Conservation (phyloP, 2,329 filamentous ascomycete species). For the Talaromyces sp. region DNA sequence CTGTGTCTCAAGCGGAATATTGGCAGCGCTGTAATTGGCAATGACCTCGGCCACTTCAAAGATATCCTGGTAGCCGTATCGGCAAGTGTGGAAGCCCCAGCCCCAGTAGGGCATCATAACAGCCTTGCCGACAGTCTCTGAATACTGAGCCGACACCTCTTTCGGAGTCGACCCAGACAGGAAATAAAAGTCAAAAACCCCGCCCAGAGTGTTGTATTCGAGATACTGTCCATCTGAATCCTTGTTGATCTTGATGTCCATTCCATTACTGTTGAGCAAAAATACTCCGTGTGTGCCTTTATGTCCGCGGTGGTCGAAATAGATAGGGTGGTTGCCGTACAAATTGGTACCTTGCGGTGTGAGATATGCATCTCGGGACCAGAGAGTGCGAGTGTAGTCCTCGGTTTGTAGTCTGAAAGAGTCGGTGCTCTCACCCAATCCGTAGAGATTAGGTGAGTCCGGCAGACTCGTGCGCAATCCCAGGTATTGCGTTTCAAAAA, state of each 20-base stretch:
- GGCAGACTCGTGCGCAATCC: slow-evolving; percentile 66
- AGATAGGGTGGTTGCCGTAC: slow-evolving; percentile 70
- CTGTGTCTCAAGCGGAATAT: slow-evolving; percentile 40
- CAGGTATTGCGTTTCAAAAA: slow-evolving; percentile 76
- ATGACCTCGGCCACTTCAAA: slow-evolving; percentile 40
- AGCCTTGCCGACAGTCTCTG: slow-evolving; percentile 51
- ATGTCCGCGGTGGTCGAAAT: slow-evolving; percentile 61
- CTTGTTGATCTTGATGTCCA: slow-evolving; percentile 70
- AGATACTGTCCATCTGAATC: slow-evolving; percentile 59
- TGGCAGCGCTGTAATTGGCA: slow-evolving; percentile 36
- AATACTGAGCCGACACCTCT: slow-evolving; percentile 55
- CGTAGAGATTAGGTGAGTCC: slow-evolving; percentile 64
- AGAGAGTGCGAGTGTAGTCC: slow-evolving; percentile 64
- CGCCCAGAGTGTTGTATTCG: slow-evolving; percentile 74
- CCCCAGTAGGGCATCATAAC: slow-evolving; percentile 61
- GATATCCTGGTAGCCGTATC: slow-evolving; percentile 55
- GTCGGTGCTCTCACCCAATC: slow-evolving; percentile 72
- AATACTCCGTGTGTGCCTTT: slow-evolving; percentile 59
- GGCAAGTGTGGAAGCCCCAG: slow-evolving; percentile 58
- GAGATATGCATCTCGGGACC: slow-evolving; percentile 61
- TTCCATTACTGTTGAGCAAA: slow-evolving; percentile 66
- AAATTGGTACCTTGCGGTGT: slow-evolving; percentile 59
- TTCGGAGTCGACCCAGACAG: slow-evolving; percentile 54
- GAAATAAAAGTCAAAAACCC: slow-evolving; percentile 68
- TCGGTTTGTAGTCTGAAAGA: slow-evolving; percentile 61